Conservation (phyloP, 2,329 filamentous ascomycete genomes). For the Hansfordia pulvinata region DNA sequence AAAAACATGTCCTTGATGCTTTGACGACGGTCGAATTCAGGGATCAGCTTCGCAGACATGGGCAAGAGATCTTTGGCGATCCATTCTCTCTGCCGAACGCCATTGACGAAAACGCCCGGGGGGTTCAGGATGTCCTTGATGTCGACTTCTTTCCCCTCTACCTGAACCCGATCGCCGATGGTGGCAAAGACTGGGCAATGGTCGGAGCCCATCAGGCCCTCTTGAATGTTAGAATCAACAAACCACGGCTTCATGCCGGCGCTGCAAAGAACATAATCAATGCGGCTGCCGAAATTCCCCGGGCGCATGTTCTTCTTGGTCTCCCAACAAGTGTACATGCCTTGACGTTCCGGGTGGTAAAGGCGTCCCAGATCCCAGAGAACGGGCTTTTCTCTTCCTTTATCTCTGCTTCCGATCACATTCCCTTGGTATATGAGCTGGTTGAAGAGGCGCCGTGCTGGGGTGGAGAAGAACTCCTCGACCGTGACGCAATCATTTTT, state of each 20-base stretch:
- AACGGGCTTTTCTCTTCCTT: conserved; percentile 55
- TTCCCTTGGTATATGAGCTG: conserved; percentile 66
- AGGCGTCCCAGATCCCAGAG: conserved; percentile 74
- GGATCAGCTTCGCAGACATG: conserved; percentile 69
- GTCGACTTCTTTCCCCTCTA: conserved; percentile 33
- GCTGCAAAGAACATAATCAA: conserved; percentile 86
- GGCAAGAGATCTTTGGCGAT: conserved; percentile 52
- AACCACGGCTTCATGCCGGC: conserved; percentile 72
- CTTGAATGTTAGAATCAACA: conserved; percentile 71
- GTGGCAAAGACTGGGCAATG: conserved; percentile 86
- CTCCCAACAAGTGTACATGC: conserved; percentile 98
- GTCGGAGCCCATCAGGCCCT: conserved; percentile 87
- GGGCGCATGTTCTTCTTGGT: conserved; percentile 91
- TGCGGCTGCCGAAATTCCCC: conserved; percentile 82
- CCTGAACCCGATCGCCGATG: conserved; percentile 47
- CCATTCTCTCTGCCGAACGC: conserved; percentile 54
- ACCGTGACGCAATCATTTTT: conserved; percentile 54
- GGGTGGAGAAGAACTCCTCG: conserved; percentile 59
- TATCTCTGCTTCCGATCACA: conserved; percentile 52
- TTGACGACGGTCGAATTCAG: conserved; percentile 73
- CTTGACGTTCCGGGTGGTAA: conserved; percentile 64
- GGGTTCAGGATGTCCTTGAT: conserved; percentile 70
- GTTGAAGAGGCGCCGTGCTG: conserved; percentile 69
- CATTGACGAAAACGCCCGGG: conserved; percentile 53
- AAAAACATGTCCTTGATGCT: conserved; percentile 92